These are phyloP conservation scores for Sarocladium kiliense DNA, from an alignment of 2,329 filamentous ascomycete genomes.

Conservation along the genomic window DNA sequence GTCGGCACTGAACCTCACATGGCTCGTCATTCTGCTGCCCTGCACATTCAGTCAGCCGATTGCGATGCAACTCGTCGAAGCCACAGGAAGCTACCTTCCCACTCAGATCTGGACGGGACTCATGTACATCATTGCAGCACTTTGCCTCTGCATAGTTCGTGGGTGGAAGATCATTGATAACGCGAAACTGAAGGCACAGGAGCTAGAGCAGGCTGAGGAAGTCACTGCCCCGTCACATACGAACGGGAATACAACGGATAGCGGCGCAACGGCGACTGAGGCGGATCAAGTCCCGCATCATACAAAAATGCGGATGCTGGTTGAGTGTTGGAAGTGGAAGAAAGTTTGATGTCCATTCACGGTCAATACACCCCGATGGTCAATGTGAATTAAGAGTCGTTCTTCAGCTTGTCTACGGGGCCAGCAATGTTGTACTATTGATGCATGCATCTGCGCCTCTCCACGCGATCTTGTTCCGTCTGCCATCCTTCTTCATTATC, in stretches of 20 bases:
- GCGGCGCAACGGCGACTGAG: background rate
- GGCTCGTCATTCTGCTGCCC: constrained; percentile 66
- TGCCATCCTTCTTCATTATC: too few relatives aligned
- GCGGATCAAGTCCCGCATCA: background rate
- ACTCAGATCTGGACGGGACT: constrained; percentile 55
- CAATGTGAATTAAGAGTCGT: too few relatives aligned
- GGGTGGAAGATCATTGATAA: constrained; percentile 33
- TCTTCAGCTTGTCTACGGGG: too few relatives aligned
- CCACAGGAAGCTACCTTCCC: constrained; percentile 41
- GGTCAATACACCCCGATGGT: too few relatives aligned
- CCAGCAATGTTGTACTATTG: too few relatives aligned
- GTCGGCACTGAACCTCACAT: constrained; percentile 62
- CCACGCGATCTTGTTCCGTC: too few relatives aligned
- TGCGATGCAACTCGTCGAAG: constrained; percentile 47
- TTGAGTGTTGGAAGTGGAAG: constrained; percentile 23
- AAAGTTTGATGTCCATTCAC: too few relatives aligned
- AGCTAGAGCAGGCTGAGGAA: constrained; percentile 22
- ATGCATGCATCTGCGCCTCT: too few relatives aligned
- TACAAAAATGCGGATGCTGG: constrained; percentile 22
- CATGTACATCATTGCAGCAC: constrained; percentile 49
- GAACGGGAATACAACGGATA: background rate
- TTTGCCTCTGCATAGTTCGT: constrained; percentile 26
- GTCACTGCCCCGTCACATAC: constrained; percentile 12
- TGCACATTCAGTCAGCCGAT: constrained; percentile 65
- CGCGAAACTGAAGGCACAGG: constrained; percentile 23